Conservation (phyloP, 208 protist species). For the Porcisia hertigi region DNA sequence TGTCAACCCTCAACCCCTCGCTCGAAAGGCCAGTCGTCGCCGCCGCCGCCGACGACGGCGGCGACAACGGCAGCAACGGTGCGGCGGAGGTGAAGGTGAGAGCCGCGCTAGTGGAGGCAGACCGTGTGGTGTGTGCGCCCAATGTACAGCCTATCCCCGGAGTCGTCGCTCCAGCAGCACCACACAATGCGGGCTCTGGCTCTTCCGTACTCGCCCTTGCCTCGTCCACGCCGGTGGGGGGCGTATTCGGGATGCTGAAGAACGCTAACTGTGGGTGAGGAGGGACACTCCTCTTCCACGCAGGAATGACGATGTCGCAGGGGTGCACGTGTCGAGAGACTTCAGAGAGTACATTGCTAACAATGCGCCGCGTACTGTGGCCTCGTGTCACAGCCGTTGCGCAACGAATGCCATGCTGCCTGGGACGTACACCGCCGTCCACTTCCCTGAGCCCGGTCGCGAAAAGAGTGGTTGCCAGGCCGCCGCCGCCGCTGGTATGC, state of each 20-base stretch:
- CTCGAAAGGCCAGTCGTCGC: neutral
- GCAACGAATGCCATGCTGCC: conserved; percentile 16
- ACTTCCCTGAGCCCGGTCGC: neutral
- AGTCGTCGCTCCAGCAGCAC: neutral
- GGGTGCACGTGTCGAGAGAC: conserved; percentile 14
- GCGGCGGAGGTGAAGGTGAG: neutral
- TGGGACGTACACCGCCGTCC: neutral
- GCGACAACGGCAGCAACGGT: neutral
- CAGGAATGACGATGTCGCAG: conserved; percentile 15
- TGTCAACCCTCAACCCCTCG: neutral
- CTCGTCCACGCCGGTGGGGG: neutral
- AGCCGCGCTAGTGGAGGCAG: no score
- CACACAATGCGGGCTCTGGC: neutral
- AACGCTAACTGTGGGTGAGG: neutral
- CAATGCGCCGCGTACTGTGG: conserved; percentile 12
- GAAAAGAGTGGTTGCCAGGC: neutral
- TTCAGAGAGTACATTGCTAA: conserved; percentile 15
- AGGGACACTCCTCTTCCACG: neutral
- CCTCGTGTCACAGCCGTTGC: neutral
- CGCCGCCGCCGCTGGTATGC: neutral
- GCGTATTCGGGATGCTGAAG: neutral
- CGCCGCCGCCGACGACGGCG: neutral
- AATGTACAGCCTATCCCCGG: neutral
- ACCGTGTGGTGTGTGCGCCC: neutral
- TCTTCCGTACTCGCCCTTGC: neutral